Conservation (phyloP, 306 rosid species). For the Cicer pinnatifidum region DNA sequence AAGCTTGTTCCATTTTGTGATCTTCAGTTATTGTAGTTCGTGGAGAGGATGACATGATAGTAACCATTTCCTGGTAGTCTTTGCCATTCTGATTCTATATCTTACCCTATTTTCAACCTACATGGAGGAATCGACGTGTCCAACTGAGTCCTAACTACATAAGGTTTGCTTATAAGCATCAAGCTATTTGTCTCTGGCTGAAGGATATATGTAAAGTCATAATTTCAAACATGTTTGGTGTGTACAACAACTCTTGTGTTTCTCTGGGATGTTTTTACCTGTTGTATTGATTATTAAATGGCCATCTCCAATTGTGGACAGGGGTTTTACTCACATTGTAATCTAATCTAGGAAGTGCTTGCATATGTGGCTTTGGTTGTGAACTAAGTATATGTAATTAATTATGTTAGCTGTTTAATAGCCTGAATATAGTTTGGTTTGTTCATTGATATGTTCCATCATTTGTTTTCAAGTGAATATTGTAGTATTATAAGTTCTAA, state of each 20-base stretch:
- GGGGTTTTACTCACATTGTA: constrained; percentile 50
- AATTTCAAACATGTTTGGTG: constrained; percentile 50
- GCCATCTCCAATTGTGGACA: constrained; percentile 45
- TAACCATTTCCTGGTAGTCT: constrained; percentile 57
- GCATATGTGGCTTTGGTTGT: constrained; percentile 44
- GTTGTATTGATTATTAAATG: constrained; percentile 45
- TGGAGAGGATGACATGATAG: constrained; percentile 54
- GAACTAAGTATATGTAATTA: constrained; percentile 50
- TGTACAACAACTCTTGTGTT: constrained; percentile 42
- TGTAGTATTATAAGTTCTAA: constrained; percentile 21
- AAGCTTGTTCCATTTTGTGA: constrained; percentile 83
- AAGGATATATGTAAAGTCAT: constrained; percentile 62
- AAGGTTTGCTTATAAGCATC: constrained; percentile 51
- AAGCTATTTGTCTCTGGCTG: constrained; percentile 51
- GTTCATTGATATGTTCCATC: constrained; percentile 29
- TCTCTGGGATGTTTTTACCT: constrained; percentile 49
- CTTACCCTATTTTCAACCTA: constrained; percentile 50
- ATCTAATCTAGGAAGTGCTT: constrained; percentile 52
- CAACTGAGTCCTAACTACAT: constrained; percentile 46
- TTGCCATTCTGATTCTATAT: constrained; percentile 46
- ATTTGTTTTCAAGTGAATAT: constrained; percentile 29
- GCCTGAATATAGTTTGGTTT: constrained; percentile 45
- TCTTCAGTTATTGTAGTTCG: constrained; percentile 38
- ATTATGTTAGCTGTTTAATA: constrained; percentile 52
- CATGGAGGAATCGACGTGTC: constrained; percentile 49